Evolutionary conservation across 352 stramenopile genomes (phyloP), one percentile per base, ranked within the genome.

Genomic region (Phytopythium sindhum): DNA sequence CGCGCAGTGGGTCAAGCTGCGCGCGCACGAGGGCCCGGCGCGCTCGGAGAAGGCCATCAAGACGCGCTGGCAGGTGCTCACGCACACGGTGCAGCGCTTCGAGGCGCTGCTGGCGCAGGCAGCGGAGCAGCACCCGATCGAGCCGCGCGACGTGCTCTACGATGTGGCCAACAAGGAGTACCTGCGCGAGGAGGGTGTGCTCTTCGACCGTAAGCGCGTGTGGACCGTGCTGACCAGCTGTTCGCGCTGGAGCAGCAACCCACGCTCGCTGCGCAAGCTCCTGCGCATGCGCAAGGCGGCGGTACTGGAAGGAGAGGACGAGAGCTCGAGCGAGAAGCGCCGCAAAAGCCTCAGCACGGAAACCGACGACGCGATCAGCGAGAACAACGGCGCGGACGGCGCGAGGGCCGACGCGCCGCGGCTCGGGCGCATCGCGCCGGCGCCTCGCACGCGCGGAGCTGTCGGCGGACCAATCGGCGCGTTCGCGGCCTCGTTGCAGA

Each of bases 41-140:
- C 63, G 63, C 12, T 64, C 63, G 19, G 35, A 64, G 63, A 60
- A 68, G 56, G 63, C 63, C 55, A 47, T 68, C 45, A 68, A 68
- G 55, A 68, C 60, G 47, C 63, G 60, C 55, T 68, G 63, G 63
- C 31, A 47, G 23, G 55, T 47, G 41, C 35, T 68, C 33, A 60
- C 60, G 48, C 55, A 50, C 56, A 61, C 48, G 15, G 56, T 64
- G 56, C 63, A 61, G 55, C 59, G 28, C 52, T 68, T 68, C 41
- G 55, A 55, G 45, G 39, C 41, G 35, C 56, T 68, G 55, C 56
- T 50, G 29, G 28, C 39, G 48, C 41, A 51, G 21, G 48, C 14
- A 12, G 26, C 21, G 11, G 60, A 61, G 51, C 26, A 28, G 23
- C 12, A 44, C 53, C 39, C 24, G 41, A 41, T 23, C 26, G 31